Evolutionary conservation across 2,329 filamentous ascomycete genomes (phyloP), one percentile per base, ranked within the genome.

Genomic region (Helminthosporium solani): DNA sequence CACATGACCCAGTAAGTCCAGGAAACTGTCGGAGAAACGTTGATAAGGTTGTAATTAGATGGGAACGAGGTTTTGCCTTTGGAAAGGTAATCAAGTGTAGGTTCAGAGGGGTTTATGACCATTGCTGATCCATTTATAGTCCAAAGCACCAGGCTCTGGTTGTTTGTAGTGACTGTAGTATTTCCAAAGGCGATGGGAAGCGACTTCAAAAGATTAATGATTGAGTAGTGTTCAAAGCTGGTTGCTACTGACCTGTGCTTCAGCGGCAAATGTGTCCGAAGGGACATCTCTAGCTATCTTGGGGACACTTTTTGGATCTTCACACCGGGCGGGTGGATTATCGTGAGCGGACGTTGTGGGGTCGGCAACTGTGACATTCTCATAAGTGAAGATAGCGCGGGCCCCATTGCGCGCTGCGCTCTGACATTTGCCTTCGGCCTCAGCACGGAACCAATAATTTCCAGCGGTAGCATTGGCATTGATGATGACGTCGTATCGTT

Each of bases 121-220:
- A 80, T 71, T 7, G 72, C 73, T 9, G 70, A 77, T 27, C 64
- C 69, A 60, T 78, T 78, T 41, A 68, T 52, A 20, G 61, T 66
- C 65, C 65, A 68, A 2, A 66, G 58, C 5, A 68, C 56, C 2
- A 62, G 40, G 16, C 57, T 61, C 42, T 58, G 37, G 19, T 59
- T 57, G 8, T 64, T 56, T 2, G 53, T 47, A 23, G 46, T 50
- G 5, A 66, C 58, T 14, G 66, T 60, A 4, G 35, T 42, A 12
- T 44, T 40, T 1, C 63, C 67, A 25, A 73, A 58, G 1, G 45
- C 52, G 14, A 39, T n/a, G 15, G 20, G 36, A 15, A 31, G 14
- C 3, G 14, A 31, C 8, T 7, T 27, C 25, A 27, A 12, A 7
- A 27, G 12, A 12, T 7, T 27, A n/a, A n/a, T 27, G 7, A 27